phyloP scores from a whole-genome alignment of 768 basidiomycete genomes.

The Punctularia strigosozonata region DNA sequence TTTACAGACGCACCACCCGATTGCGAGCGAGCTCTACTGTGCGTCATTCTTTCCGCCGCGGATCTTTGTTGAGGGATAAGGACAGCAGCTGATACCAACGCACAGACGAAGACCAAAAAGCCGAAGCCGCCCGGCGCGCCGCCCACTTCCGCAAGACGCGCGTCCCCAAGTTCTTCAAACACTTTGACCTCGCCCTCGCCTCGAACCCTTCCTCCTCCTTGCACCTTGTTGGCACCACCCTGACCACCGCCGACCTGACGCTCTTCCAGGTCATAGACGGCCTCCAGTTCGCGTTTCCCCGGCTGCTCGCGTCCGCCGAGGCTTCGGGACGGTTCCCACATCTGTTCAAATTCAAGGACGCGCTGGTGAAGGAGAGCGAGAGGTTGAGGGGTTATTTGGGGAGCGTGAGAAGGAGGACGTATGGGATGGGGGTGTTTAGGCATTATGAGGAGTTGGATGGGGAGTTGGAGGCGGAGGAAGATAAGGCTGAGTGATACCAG shows the following conservation, averaged over 20 bases:
- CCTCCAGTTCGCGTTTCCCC: conserved; percentile 24
- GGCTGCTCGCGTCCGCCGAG: conserved; percentile 15
- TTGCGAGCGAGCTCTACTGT: conserved; percentile 16
- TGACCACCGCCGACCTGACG: conserved; percentile 29
- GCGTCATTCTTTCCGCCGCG: not conserved
- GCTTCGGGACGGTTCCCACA: conserved; percentile 14
- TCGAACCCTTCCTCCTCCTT: conserved; percentile 13
- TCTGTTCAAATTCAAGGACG: conserved; percentile 21
- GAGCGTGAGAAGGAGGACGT: conserved; percentile 19
- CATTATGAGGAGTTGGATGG: conserved; percentile 27
- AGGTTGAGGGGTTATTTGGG: conserved; percentile 22
- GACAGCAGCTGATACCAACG: conserved; percentile 5
- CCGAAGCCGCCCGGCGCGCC: conserved; percentile 20
- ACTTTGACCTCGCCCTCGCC: conserved; percentile 22
- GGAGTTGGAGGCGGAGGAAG: no score
- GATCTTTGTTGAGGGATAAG: not conserved
- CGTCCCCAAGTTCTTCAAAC: conserved; percentile 28
- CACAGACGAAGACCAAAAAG: conserved; percentile 30
- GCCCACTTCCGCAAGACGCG: conserved; percentile 22
- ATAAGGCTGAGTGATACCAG: no score
- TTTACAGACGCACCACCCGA: conserved; percentile 21
- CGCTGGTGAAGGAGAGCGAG: conserved; percentile 18
- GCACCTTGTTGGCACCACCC: conserved; percentile 18
- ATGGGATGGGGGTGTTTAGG: conserved; percentile 22
- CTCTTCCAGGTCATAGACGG: conserved; percentile 27